Percentiles rank a stretch among this genome's conserved stretches.
phyloP scores from a whole-genome alignment of 2,329 filamentous ascomycete genomes.

The Neofusicoccum ribis region DNA sequence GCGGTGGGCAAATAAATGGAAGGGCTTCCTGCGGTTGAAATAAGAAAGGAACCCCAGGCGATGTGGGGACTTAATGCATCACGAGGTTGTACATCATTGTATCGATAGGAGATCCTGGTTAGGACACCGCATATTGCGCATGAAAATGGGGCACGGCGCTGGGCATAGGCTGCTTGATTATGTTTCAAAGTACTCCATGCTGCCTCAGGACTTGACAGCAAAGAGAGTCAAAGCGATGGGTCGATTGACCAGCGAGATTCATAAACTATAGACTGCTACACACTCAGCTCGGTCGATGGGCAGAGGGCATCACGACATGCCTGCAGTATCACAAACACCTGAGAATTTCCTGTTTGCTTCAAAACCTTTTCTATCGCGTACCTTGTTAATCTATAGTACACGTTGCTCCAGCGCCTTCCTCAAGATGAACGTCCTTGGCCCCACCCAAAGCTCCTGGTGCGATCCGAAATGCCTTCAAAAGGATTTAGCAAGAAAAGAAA shows the following conservation, averaged over 20 bases:
- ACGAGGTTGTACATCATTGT: constrained; percentile 1
- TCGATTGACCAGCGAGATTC: neutral
- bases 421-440: neutral
- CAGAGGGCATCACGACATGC: too few species aligned
- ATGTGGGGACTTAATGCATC: neutral
- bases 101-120: neutral
- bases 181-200: neutral
- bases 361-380: constrained; percentile 5
- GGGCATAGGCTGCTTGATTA: neutral
- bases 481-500: neutral
- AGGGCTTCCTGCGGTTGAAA: constrained; percentile 37
- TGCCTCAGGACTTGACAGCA: neutral
- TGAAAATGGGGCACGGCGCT: neutral
- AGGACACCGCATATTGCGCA: neutral
- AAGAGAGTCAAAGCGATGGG: neutral
- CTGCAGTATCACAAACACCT: neutral
- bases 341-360: neutral
- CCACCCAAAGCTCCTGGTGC: neutral
- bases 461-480: constrained; percentile 9
- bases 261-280: too few species aligned
- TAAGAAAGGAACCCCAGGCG: neutral
- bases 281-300: too few species aligned
- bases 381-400: constrained; percentile 9
- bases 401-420: constrained; percentile 5
- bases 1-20: constrained; percentile 39